These are phyloP conservation scores for Sporothrix pallida DNA, from an alignment of 2,329 filamentous ascomycete genomes.

Conservation along the genomic window DNA sequence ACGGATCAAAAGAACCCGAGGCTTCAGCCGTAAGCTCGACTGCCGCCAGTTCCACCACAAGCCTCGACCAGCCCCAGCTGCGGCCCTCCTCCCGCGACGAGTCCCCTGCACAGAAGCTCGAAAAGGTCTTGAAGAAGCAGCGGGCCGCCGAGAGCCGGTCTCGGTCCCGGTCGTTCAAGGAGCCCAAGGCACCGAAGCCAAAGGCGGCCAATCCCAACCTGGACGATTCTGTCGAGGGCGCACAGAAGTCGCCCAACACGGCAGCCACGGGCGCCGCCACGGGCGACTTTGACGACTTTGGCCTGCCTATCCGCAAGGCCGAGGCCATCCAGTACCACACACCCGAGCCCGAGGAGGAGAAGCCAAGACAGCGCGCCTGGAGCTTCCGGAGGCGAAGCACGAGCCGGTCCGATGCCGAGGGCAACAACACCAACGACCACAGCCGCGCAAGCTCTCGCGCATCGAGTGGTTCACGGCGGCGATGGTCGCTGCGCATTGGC, in stretches of 20 bases:
- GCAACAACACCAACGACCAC: constrained; percentile 23
- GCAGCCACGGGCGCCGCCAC: constrained; percentile 44
- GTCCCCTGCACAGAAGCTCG: constrained; percentile 34
- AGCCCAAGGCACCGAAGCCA: background rate
- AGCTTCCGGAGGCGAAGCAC: constrained; percentile 35
- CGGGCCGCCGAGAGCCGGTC: constrained; percentile 17
- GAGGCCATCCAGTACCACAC: constrained; percentile 44
- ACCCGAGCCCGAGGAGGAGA: constrained; percentile 27
- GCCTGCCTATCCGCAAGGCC: constrained; percentile 64
- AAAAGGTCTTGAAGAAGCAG: constrained; percentile 29
- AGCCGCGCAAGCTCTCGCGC: constrained; percentile 34
- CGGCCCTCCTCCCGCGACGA: constrained; percentile 25
- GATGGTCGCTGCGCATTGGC: constrained; percentile 30
- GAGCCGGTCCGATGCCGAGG: constrained; percentile 31
- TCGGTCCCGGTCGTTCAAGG: background rate
- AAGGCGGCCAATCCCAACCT: background rate
- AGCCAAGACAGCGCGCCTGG: constrained; percentile 31
- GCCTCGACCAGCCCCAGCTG: background rate
- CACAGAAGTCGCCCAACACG: constrained; percentile 30
- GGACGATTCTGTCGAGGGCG: constrained; percentile 17
- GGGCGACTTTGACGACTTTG: constrained; percentile 68
- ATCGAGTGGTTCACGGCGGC: constrained; percentile 35
- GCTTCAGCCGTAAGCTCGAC: background rate
- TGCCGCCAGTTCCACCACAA: constrained; percentile 8
- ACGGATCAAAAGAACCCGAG: background rate